Base-by-base conservation (phyloP, 208 protist species). In the Acanthamoeba royreba region DNA sequence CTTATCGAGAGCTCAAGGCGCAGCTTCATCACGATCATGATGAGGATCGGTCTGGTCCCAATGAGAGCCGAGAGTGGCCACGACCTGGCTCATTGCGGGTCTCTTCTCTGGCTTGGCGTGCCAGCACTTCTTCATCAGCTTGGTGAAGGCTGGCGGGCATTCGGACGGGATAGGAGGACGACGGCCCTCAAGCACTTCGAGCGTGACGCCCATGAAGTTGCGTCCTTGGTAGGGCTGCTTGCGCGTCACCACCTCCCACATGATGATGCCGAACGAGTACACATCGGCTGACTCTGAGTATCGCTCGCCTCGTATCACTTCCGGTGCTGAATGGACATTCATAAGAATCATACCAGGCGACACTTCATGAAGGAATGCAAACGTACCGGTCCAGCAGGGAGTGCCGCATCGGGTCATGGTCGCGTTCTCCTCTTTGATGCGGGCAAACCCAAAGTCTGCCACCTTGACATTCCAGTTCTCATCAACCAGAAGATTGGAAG, bases 181-280 rank as follows among this genome's bases (percentile, higher is more conserved):
- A 3, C 19, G 2, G 38, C 81, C 81, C 22, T 89, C 81, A 22
- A 89, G 52, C 43, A 89, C 81, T 1, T 89, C 52, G 1, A 89
- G 31, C 49, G 81, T 43, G 2, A 89, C 81, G 43, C 81, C 81
- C 81, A 89, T 89, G 81, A 89, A 89, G 81, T 89, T 89, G 49
- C 45, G 45, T 4, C 38, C 81, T 7, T 38, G 42, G 33, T 28
- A 89, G 22, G 81, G 81, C 81, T n/a, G 9, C 35, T 63, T 35
- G 7, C 81, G 15, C 35, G 81, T 46, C 49, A 66, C 2, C n/a
- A 89, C 5, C 47, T 89, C 81, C 81, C 81, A 89, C 45, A 89
- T 28, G 81, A 89, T 66, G 45, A 89, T 89, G 5, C 74, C 74
- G 11, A 85, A 85, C 19, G 40, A 52, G 74, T 85, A 85, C 28